phyloP scores from a whole-genome alignment of 441 rosid genomes.

The Euphorbia celastroides region DNA sequence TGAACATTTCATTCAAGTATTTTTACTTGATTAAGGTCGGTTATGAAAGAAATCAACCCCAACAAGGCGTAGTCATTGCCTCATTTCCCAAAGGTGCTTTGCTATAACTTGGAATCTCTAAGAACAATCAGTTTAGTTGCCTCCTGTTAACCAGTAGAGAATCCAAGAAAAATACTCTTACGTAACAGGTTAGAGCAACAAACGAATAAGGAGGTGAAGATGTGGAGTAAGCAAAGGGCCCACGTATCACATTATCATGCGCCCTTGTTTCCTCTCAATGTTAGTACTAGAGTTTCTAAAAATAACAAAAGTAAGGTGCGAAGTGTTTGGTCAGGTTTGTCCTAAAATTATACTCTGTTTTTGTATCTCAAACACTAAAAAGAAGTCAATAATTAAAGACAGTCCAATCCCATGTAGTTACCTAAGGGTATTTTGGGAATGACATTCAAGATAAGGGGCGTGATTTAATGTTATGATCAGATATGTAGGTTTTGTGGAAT shows the following conservation, averaged over 20 bases:
- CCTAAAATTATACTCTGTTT: background rate
- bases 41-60: no score
- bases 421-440: slow-evolving; percentile 19
- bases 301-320: background rate
- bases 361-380: background rate
- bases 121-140: no score
- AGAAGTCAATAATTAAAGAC: slow-evolving; percentile 8
- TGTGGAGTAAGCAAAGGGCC: slow-evolving; percentile 32
- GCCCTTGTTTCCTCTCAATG: slow-evolving; percentile 13
- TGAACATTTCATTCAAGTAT: no score
- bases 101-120: no score
- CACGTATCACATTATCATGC: slow-evolving; percentile 29
- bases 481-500: slow-evolving; percentile 16
- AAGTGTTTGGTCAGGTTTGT: background rate
- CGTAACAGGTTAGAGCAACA: no score
- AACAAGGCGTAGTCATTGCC: no score
- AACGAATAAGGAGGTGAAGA: slow-evolving; percentile 26
- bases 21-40: no score
- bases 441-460: background rate
- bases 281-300: no score
- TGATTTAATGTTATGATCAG: slow-evolving; percentile 14
- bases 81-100: no score
- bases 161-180: no score
- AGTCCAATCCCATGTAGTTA: no score
- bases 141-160: no score